Evolutionary conservation across 805 yeast species (phyloP), one percentile per base, ranked within the genome.

Genomic region (Yamadazyma insecticola): DNA sequence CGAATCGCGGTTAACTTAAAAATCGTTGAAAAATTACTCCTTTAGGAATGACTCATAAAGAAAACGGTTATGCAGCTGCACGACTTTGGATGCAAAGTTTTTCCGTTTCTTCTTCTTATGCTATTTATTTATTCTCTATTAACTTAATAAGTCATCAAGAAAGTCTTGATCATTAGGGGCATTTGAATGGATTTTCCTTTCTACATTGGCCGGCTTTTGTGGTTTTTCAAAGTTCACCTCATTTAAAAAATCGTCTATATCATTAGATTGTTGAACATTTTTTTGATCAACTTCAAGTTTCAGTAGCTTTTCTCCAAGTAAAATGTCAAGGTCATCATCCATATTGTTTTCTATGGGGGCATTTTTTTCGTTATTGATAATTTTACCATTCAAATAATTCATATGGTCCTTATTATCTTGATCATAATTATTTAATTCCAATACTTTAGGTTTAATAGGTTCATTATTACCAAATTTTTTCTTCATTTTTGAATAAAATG

Each of bases 381-480:
- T 24, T 28, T 44, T 51, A 10, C 37, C 30, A 35, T 59, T 54
- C 35, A 58, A 44, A 13, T 36, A 39, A 2, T 43, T 47, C 33
- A 55, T 28, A 37, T 50, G 64, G 3, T 12, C 17, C 9, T 33
- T 37, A 29, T 59, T 65, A 13, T 39, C 32, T 6, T 27, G 35
- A 27, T 51, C 48, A 24, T 48, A 43, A 32, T 60, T 65, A 39
- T 65, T 55, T 36, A 65, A 50, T 26, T 63, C 69, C 8, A 63
- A 36, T 1, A 63, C 56, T 24, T 50, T 51, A 6, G 27, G 20
- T 10, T 23, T 28, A 8, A 14, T 12, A 7, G 25, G 22, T 11
- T 29, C 16, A 3, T 28, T 22, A 6, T 19, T 37, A n/a, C 45
- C 55, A 32, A 60, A 62, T 33, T 45, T 57, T 17, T 26, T 30